Evolutionary conservation across 2,329 filamentous ascomycete genomes (phyloP).

Genomic region (Boeremia exigua): DNA sequence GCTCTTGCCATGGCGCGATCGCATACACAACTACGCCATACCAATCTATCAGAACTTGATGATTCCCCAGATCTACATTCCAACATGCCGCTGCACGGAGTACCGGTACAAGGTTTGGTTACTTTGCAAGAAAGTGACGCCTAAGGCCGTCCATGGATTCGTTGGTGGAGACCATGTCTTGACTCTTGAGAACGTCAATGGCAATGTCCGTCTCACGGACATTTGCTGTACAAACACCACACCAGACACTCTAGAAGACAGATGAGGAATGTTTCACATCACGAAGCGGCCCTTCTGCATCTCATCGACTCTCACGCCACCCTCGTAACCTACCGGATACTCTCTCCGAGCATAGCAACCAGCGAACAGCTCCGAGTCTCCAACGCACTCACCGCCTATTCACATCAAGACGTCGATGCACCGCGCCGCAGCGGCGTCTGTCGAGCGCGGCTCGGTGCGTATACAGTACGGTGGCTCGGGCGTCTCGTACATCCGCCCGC

Average conservation of each 20-base stretch:
- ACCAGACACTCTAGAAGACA: not conserved
- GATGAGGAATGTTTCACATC: conserved; percentile 16
- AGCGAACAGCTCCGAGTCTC: conserved; percentile 8
- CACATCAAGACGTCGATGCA: not conserved
- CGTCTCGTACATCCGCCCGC: conserved; percentile 8
- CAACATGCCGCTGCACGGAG: conserved; percentile 8
- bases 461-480: conserved; percentile 11
- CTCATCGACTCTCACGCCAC: conserved; percentile 17
- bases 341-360: conserved; percentile 4
- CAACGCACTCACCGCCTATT: conserved; percentile 19
- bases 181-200: not conserved
- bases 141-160: conserved; percentile 13
- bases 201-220: conserved; percentile 4
- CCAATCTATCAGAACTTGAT: conserved; percentile 4
- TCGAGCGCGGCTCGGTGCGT: conserved; percentile 11
- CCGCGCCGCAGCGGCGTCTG: conserved; percentile 13
- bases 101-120: conserved; percentile 13
- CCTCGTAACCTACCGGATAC: conserved; percentile 1
- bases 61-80: conserved; percentile 20
- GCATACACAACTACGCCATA: conserved; percentile 15
- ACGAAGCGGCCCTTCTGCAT: conserved; percentile 14
- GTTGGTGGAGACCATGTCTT: conserved; percentile 1
- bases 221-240: not conserved
- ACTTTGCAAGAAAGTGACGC: conserved; percentile 11
- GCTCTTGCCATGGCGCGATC: conserved; percentile 18